These are phyloP conservation scores for Yarrowia divulgata DNA, from an alignment of 805 yeast species.

Conservation along the genomic window DNA sequence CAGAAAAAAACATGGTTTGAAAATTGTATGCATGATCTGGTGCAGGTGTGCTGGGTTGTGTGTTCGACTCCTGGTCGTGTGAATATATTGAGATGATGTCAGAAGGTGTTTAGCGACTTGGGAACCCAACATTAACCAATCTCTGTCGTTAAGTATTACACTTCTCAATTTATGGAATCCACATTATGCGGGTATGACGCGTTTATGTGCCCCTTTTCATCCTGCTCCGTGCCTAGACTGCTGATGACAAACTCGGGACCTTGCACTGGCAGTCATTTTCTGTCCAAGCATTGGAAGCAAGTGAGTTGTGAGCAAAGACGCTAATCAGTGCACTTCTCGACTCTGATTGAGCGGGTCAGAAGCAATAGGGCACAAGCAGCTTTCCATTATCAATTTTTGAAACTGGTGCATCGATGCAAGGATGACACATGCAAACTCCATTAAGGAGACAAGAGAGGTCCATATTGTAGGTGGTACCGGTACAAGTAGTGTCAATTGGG, in stretches of 20 bases:
- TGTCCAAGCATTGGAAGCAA: conserved; percentile 1
- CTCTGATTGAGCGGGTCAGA: not conserved
- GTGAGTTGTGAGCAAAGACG: conserved; percentile 5
- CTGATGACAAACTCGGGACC: not conserved
- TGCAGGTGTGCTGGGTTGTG: not conserved
- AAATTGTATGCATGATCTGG: conserved; percentile 32
- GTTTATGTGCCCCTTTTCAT: not conserved
- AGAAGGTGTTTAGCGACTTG: too few species aligned
- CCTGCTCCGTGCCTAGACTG: not conserved
- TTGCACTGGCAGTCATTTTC: not conserved
- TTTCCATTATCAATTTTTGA: too few species aligned
- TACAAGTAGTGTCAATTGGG: too few species aligned
- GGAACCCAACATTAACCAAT: too few species aligned
- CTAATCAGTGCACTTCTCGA: not conserved
- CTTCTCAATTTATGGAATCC: not conserved
- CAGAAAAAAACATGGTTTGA: conserved; percentile 27
- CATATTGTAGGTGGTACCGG: too few species aligned
- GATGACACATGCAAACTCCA: not conserved
- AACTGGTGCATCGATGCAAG: not conserved
- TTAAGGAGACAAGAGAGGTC: not conserved
- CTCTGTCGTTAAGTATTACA: not conserved
- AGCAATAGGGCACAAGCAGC: too few species aligned
- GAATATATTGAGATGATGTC: too few species aligned
- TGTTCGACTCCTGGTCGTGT: conserved; percentile 5
- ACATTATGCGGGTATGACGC: not conserved